phyloP scores from a whole-genome alignment of 2,329 filamentous ascomycete species.

The Thyridium curvatum region DNA sequence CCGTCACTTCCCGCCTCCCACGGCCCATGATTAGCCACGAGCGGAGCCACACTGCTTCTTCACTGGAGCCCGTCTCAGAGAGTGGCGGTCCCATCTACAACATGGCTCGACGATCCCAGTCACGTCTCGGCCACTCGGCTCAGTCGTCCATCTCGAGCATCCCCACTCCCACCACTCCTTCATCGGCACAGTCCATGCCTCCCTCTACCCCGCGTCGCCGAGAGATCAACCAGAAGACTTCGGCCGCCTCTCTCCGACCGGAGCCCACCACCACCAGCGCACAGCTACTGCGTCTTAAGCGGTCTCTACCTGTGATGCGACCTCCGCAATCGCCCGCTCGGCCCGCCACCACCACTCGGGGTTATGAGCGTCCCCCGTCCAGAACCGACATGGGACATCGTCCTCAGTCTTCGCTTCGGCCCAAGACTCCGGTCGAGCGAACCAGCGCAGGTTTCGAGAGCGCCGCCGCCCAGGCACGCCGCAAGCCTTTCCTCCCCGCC shows the following conservation, averaged over 20 bases:
- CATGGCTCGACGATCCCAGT: conserved; percentile 55
- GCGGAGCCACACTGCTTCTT: conserved; percentile 59
- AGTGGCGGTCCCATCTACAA: conserved; percentile 65
- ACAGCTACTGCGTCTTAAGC: conserved; percentile 59
- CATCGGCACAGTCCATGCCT: conserved; percentile 44
- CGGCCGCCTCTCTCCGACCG: conserved; percentile 45
- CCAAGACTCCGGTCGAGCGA: conserved; percentile 67
- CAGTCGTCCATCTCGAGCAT: conserved; percentile 64
- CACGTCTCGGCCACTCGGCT: conserved; percentile 61
- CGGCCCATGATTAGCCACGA: conserved; percentile 65
- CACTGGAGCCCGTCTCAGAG: conserved; percentile 89
- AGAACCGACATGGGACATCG: conserved; percentile 42
- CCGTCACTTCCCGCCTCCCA: conserved; percentile 64
- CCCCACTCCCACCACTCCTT: conserved; percentile 53
- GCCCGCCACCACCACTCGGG: conserved; percentile 30
- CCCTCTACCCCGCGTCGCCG: conserved; percentile 56
- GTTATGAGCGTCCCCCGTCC: conserved; percentile 53
- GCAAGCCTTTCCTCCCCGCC: conserved; percentile 73
- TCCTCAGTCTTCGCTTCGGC: conserved; percentile 47
- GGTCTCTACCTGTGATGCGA: conserved; percentile 56
- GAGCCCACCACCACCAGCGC: conserved; percentile 61
- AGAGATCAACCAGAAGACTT: conserved; percentile 50
- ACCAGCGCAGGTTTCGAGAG: conserved; percentile 43
- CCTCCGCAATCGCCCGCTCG: conserved; percentile 45
- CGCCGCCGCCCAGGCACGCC: conserved; percentile 45